Base-by-base conservation (phyloP, 148 eudicot species). In the Arctostaphylos glauca region DNA sequence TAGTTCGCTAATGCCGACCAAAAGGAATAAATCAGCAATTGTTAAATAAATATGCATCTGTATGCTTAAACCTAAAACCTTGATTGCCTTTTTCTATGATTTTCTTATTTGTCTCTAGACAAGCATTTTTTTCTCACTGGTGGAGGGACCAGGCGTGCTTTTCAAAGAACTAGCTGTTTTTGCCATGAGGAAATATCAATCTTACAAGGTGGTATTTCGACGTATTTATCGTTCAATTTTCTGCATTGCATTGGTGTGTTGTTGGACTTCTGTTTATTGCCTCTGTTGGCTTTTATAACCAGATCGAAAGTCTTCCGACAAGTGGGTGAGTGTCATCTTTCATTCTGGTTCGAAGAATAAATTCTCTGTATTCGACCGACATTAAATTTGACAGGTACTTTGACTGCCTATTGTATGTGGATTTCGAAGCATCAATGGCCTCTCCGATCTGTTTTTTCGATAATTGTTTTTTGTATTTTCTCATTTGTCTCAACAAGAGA, bases 141-240 rank as follows among this genome's bases (percentile, higher is more conserved):
- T 90, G 85, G 95, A 95, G 83, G 98, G 98, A 70, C 95, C 98
- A 82, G 98, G 96, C 44, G 86, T 86, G 88, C 96, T 95, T 87
- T 94, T 86, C 87, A 94, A 91, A 87, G 98, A 94, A 84, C 89
- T 95, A 55, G 95, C 95, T 78, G 98, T 89, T 60, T 95, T 95
- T 80, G 89, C 94, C 49, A 80, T 92, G 93, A 86, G 38, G 98
- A 85, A 83, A 87, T 52, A 89, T 95, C 80, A 94, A 95, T 85
- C 93, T 94, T 74, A 91, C 98, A 49, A 95, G 93, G 94, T 93
- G 92, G 43, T 82, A 71, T 52, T 71, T 73, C 21, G 1, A 31
- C 38, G 0, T 31, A 31, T 31, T 31, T 31, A 31, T 31, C 38
- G 38, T 31, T 31, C 38, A 31, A 31, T 31, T 31, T 31, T 31